Evolutionary conservation across 352 stramenopile genomes (phyloP).

Genomic region (Phytophthora podocarpi): DNA sequence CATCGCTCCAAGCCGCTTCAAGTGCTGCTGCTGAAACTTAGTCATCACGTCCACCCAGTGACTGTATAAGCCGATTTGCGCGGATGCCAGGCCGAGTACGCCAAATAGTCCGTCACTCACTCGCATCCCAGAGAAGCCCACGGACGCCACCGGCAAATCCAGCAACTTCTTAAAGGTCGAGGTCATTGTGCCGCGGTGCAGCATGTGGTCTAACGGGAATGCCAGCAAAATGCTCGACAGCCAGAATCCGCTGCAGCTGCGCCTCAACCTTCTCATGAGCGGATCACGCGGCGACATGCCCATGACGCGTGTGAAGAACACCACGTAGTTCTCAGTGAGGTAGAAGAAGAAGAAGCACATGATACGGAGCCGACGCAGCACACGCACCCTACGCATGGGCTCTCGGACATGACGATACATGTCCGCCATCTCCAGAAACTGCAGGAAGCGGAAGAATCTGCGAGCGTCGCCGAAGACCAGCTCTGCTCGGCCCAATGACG

Average conservation of each 20-base stretch:
- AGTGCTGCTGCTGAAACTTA: constrained; percentile 37
- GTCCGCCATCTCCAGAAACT: constrained; percentile 71
- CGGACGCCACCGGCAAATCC: constrained; percentile 57
- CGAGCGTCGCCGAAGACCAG: constrained; percentile 56
- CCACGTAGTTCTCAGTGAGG: constrained; percentile 66
- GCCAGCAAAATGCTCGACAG: constrained; percentile 62
- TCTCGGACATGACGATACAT: constrained; percentile 55
- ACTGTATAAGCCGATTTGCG: constrained; percentile 50
- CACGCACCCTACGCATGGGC: constrained; percentile 21
- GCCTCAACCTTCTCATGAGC: constrained; percentile 39
- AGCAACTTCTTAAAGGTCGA: constrained; percentile 59
- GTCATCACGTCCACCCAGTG: constrained; percentile 53
- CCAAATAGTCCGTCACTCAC: constrained; percentile 62
- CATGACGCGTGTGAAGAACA: constrained; percentile 51
- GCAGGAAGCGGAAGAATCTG: constrained; percentile 65
- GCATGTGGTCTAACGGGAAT: constrained; percentile 51
- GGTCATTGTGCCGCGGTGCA: constrained; percentile 37
- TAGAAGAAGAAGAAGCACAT: constrained; percentile 74
- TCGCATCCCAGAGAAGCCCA: constrained; percentile 46
- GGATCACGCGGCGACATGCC: constrained; percentile 37
- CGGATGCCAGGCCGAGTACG: constrained; percentile 48
- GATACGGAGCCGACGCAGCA: constrained; percentile 52
- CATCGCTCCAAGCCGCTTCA: constrained; percentile 18
- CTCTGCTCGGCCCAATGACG: constrained; percentile 43
- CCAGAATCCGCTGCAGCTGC: constrained; percentile 59